phyloP scores from a whole-genome alignment of 768 basidiomycete genomes.

The Lentinula lateritia region DNA sequence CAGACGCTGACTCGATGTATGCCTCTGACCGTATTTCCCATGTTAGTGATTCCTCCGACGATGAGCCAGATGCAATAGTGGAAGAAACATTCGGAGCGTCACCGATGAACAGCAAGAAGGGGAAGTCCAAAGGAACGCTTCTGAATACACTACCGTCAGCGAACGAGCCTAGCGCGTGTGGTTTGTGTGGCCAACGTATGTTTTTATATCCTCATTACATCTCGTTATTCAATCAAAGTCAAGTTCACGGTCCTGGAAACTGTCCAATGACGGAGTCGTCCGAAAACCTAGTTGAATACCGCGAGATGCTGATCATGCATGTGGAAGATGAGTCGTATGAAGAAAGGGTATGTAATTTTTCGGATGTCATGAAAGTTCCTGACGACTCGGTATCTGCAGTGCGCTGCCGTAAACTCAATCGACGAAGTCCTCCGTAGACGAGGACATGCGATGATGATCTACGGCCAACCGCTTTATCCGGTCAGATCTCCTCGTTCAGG shows the following conservation, averaged over 20 bases:
- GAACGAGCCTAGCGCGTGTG: slow-evolving; percentile 32
- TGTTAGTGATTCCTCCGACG: slow-evolving; percentile 6
- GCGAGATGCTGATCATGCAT: slow-evolving; percentile 58
- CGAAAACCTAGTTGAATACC: slow-evolving; percentile 63
- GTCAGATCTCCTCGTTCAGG: slow-evolving; percentile 27
- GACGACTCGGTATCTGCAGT: slow-evolving; percentile 27
- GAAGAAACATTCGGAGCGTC: not conserved
- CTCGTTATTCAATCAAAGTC: not conserved
- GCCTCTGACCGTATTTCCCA: slow-evolving; percentile 18
- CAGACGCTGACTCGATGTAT: slow-evolving; percentile 29
- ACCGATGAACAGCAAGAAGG: not conserved
- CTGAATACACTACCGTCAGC: not conserved
- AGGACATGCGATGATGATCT: slow-evolving; percentile 51
- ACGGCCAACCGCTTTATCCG: slow-evolving; percentile 59
- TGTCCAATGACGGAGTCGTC: slow-evolving; percentile 66
- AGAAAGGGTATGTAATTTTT: slow-evolving; percentile 42
- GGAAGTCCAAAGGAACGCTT: not conserved
- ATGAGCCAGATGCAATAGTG: slow-evolving; percentile 3
- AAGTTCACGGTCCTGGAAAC: slow-evolving; percentile 17
- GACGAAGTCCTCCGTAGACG: slow-evolving; percentile 56
- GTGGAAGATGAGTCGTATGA: slow-evolving; percentile 64
- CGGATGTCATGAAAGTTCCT: slow-evolving; percentile 4
- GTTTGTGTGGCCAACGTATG: slow-evolving; percentile 46
- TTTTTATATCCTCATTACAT: not conserved
- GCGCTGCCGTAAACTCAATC: slow-evolving; percentile 62